phyloP scores from a whole-genome alignment of 805 yeast species.

The Candida succiphila region DNA sequence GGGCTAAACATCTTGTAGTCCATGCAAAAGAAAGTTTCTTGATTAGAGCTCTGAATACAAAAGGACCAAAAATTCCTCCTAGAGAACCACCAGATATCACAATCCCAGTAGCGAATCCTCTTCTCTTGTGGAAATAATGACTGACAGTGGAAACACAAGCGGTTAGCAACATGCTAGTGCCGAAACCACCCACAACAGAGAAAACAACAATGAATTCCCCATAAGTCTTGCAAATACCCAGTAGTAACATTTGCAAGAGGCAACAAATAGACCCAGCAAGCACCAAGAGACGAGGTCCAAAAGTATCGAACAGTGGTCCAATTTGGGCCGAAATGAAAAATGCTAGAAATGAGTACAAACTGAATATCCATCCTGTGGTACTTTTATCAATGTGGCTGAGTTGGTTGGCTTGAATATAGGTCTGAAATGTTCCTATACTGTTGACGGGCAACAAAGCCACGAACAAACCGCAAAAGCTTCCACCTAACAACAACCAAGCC shows the following conservation, averaged over 20 bases:
- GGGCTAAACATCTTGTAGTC: constrained; percentile 24
- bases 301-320: constrained; percentile 28
- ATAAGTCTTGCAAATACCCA: constrained; percentile 22
- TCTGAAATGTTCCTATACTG: constrained; percentile 30
- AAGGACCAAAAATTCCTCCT: constrained; percentile 30
- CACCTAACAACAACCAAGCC: constrained; percentile 26
- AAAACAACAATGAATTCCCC: constrained; percentile 30
- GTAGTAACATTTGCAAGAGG: constrained; percentile 25
- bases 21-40: constrained; percentile 24
- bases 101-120: constrained; percentile 27
- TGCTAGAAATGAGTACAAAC: constrained; percentile 26
- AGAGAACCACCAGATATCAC: constrained; percentile 31
- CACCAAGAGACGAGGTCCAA: constrained; percentile 22
- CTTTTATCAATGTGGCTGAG: constrained; percentile 19
- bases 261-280: constrained; percentile 22
- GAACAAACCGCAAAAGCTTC: constrained; percentile 25
- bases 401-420: constrained; percentile 29
- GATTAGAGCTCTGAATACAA: constrained; percentile 24
- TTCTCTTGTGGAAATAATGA: constrained; percentile 27
- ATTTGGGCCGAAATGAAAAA: constrained; percentile 21
- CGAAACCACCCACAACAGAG: constrained; percentile 23
- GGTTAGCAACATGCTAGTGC: constrained; percentile 26
- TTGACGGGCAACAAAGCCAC: constrained; percentile 26
- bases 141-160: constrained; percentile 29
- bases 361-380: constrained; percentile 30